Evolutionary conservation across 2,329 filamentous ascomycete species (phyloP), one percentile per base, ranked within the genome.

Genomic region (Hysterium pulicare): DNA sequence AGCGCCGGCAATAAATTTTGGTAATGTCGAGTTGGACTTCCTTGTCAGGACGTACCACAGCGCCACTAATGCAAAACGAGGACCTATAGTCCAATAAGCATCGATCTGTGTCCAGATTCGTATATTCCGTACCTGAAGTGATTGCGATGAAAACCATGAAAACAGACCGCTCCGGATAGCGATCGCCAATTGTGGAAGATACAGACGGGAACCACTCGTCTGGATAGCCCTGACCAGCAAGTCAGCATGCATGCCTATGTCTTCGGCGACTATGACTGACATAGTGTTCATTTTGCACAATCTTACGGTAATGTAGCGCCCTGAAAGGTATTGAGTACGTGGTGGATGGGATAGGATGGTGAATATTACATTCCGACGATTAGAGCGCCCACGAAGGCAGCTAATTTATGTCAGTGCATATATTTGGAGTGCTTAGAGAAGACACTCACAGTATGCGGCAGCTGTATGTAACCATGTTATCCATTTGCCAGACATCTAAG

Each of bases 81-180:
- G 91, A 45, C 90, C 89, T 87, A 21, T n/a, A n/a, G n/a, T n/a
- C n/a, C n/a, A 38, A 46, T 23, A 26, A n/a, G 22, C 19, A 9
- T 22, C 24, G 15, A 15, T 58, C 19, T 57, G 55, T 37, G 24
- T 32, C 38, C 21, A 21, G 8, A 22, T 21, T 26, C 15, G 10
- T 20, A 39, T 22, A 28, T 41, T 54, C n/a, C 73, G 40, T 76
- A 84, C 87, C 87, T 33, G 93, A 96, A 24, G 91, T 96, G 47
- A 98, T 83, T 47, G 91, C 91, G 64, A 98, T 98, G 66, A 97
- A 96, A 53, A 98, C 69, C 81, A 95, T 91, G 68, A 98, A 98
- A 59, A 97, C 86, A 13, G 93, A 95, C 46, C 93, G 85, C 71
- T 98, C 93, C 40, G 93, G 93, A 61, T 96, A 97, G 53, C 90